Evolutionary conservation across 768 basidiomycete genomes (phyloP).

Genomic region (Leccinum imitatum): DNA sequence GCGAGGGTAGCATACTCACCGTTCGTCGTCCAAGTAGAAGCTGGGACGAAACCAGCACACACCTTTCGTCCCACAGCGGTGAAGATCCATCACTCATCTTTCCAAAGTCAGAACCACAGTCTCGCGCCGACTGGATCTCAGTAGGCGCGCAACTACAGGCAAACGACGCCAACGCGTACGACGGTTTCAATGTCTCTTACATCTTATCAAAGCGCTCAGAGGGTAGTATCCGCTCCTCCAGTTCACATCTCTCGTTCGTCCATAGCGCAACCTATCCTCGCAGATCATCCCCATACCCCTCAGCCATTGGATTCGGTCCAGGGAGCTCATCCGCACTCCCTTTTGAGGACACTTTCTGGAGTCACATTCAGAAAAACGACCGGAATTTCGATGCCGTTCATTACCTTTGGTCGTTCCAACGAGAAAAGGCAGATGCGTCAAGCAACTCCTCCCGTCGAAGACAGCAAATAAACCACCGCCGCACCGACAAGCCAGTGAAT

Average conservation of each 20-base stretch:
- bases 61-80: slow-evolving; percentile 19
- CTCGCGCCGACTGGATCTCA: slow-evolving; percentile 51
- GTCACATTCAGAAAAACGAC: slow-evolving; percentile 38
- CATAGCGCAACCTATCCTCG: not conserved
- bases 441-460: slow-evolving; percentile 26
- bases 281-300: slow-evolving; percentile 30
- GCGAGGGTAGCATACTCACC: slow-evolving; percentile 59
- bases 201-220: slow-evolving; percentile 36
- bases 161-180: slow-evolving; percentile 15
- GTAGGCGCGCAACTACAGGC: slow-evolving; percentile 42
- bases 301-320: slow-evolving; percentile 17
- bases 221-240: slow-evolving; percentile 36
- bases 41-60: slow-evolving; percentile 45
- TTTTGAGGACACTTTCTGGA: slow-evolving; percentile 41
- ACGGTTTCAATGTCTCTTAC: slow-evolving; percentile 48
- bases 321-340: slow-evolving; percentile 37
- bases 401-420: slow-evolving; percentile 59
- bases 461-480: slow-evolving; percentile 16
- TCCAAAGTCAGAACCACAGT: slow-evolving; percentile 46
- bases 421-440: slow-evolving; percentile 45
- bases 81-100: slow-evolving; percentile 31
- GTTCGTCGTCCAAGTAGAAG: slow-evolving; percentile 62
- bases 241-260: slow-evolving; percentile 23
- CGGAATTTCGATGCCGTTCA: slow-evolving; percentile 43
- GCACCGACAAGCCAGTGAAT: slow-evolving; percentile 15